Evolutionary conservation across 768 basidiomycete genomes (phyloP).

Genomic region (Russula virescens): DNA sequence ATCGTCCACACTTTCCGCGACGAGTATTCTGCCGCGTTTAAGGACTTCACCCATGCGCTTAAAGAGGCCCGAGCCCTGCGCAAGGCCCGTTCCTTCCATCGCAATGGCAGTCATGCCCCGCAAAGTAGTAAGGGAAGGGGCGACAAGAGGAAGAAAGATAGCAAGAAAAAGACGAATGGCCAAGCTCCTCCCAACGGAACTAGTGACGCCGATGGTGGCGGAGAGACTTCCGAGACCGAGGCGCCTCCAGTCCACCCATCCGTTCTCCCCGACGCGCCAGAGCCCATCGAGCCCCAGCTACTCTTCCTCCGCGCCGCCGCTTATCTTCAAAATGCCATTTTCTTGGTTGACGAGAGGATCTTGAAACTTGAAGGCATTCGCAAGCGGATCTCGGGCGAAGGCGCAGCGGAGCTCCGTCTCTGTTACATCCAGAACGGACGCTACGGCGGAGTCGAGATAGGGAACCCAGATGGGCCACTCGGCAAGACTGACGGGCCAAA

Average conservation of each 20-base stretch:
- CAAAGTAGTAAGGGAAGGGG: slow-evolving; percentile 42
- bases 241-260: slow-evolving; percentile 59
- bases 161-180: slow-evolving; percentile 43
- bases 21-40: slow-evolving; percentile 66
- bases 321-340: slow-evolving; percentile 72
- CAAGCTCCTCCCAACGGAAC: slow-evolving; percentile 69
- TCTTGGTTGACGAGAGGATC: slow-evolving; percentile 67
- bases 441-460: slow-evolving; percentile 84
- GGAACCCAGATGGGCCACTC: slow-evolving; percentile 72
- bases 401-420: slow-evolving; percentile 62
- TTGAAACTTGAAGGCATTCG: slow-evolving; percentile 64
- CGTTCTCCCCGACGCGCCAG: slow-evolving; percentile 69
- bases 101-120: slow-evolving; percentile 36
- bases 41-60: slow-evolving; percentile 77
- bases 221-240: slow-evolving; percentile 48
- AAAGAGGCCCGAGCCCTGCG: slow-evolving; percentile 70
- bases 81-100: slow-evolving; percentile 55
- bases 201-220: slow-evolving; percentile 39
- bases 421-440: slow-evolving; percentile 69
- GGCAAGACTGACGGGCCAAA: slow-evolving; percentile 56
- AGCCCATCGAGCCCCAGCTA: slow-evolving; percentile 81
- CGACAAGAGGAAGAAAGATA: slow-evolving; percentile 47
- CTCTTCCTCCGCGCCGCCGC: slow-evolving; percentile 84
- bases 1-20: slow-evolving; percentile 85
- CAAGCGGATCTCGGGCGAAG: slow-evolving; percentile 55